These are phyloP conservation scores for Eremochloa ophiuroides DNA, from an alignment of 176 grass and related monocot species.

Conservation along the genomic window DNA sequence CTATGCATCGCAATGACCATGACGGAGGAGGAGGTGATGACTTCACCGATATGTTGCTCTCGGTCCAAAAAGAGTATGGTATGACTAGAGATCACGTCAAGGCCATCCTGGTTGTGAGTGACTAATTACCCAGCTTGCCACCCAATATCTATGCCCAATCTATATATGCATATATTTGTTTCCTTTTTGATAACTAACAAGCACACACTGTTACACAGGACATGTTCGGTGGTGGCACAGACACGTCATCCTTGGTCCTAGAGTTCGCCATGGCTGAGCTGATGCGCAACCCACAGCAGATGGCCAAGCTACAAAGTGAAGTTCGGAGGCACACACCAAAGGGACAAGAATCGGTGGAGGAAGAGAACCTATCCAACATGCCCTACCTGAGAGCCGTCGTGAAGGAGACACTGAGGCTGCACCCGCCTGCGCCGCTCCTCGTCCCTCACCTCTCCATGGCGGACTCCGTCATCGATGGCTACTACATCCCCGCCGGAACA, in stretches of 20 bases:
- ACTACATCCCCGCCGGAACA: constrained; percentile 24
- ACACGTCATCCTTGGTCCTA: constrained; percentile 37
- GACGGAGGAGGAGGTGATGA: neutral
- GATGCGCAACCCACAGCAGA: constrained; percentile 2
- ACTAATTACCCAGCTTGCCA: too few species aligned
- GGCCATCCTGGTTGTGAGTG: neutral
- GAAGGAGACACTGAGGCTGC: constrained; percentile 45
- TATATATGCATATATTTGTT: too few species aligned
- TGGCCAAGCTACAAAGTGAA: constrained; percentile 42
- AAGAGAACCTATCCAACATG: constrained; percentile 23
- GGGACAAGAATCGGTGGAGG: constrained; percentile 1
- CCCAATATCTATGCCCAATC: too few species aligned
- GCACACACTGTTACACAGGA: too few species aligned
- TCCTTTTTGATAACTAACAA: too few species aligned
- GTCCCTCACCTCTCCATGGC: constrained; percentile 9
- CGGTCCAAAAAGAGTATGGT: neutral
- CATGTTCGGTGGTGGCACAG: constrained; percentile 46
- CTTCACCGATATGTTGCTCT: neutral
- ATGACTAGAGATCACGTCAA: neutral
- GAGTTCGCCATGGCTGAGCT: constrained; percentile 52
- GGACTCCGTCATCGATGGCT: constrained; percentile 21
- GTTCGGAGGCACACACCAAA: constrained; percentile 6
- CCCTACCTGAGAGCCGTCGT: constrained; percentile 24
- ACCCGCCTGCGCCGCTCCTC: constrained; percentile 38
- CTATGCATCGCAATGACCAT: neutral